Evolutionary conservation across 2,329 filamentous ascomycete species (phyloP).

Genomic region (Microdochium bolleyi): DNA sequence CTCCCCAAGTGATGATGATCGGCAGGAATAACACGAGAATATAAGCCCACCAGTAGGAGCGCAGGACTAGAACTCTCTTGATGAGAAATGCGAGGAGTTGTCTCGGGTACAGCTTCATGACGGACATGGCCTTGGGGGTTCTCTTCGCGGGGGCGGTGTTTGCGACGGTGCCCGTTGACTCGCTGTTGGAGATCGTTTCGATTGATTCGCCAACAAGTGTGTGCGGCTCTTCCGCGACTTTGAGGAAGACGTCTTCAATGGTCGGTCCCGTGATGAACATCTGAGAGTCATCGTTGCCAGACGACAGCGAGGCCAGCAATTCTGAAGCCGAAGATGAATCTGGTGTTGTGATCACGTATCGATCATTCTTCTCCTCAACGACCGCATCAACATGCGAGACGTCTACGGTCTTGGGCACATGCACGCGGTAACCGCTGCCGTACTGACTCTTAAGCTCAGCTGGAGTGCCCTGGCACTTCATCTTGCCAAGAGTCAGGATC

Average conservation of each 20-base stretch:
- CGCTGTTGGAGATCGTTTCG: conserved; percentile 5
- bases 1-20: conserved; percentile 10
- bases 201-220: conserved; percentile 8
- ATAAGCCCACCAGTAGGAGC: conserved; percentile 16
- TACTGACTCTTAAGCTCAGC: conserved; percentile 18
- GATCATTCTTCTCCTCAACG: conserved; percentile 29
- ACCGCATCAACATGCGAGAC: conserved; percentile 10
- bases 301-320: conserved; percentile 41
- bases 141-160: conserved; percentile 2
- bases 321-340: conserved; percentile 45
- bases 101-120: not conserved
- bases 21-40: conserved; percentile 15
- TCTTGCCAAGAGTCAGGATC: conserved; percentile 15
- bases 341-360: conserved; percentile 46
- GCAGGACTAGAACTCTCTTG: conserved; percentile 15
- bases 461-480: conserved; percentile 18
- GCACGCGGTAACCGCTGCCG: conserved; percentile 19
- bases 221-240: conserved; percentile 47
- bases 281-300: conserved; percentile 43
- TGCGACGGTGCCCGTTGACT: conserved; percentile 3
- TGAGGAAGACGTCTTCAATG: conserved; percentile 61
- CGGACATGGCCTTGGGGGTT: not conserved
- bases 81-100: conserved; percentile 15
- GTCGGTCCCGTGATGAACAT: conserved; percentile 58
- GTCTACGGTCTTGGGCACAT: conserved; percentile 15